Evolutionary conservation across 768 basidiomycete genomes (phyloP).

Genomic region (Epithele typhae): DNA sequence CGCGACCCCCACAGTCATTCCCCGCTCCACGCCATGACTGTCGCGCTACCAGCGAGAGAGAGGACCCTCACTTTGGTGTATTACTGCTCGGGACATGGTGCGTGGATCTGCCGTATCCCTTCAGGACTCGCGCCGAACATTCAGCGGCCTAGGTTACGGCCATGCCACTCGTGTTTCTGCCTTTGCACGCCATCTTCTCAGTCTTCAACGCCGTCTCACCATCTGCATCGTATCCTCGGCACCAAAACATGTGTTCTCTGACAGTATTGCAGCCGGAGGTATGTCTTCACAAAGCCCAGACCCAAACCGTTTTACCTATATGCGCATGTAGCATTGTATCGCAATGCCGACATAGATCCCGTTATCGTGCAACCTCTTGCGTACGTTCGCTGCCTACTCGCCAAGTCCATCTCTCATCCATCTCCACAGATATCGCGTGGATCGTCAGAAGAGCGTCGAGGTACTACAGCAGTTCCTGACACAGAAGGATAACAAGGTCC

Average conservation of each 20-base stretch:
- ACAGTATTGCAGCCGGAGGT: constrained; percentile 53
- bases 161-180: constrained; percentile 83
- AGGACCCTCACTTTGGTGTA: constrained; percentile 46
- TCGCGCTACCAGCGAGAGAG: background rate
- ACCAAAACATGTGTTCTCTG: constrained; percentile 64
- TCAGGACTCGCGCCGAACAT: too few species aligned
- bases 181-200: constrained; percentile 56
- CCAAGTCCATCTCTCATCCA: constrained; percentile 4
- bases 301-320: too few species aligned
- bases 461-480: constrained; percentile 55
- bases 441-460: constrained; percentile 63
- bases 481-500: constrained; percentile 49
- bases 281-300: too few species aligned
- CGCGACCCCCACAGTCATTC: too few species aligned
- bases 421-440: constrained; percentile 58
- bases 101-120: constrained; percentile 14
- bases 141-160: constrained; percentile 55
- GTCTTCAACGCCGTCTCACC: constrained; percentile 38
- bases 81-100: constrained; percentile 76
- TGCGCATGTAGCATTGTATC: constrained; percentile 44
- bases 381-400: constrained; percentile 35
- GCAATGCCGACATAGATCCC: constrained; percentile 71
- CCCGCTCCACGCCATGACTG: too few species aligned
- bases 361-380: constrained; percentile 79
- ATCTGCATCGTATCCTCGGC: constrained; percentile 73